These are phyloP conservation scores for Cicer pinnatifidum DNA, from an alignment of 306 rosid genomes.

Conservation along the genomic window DNA sequence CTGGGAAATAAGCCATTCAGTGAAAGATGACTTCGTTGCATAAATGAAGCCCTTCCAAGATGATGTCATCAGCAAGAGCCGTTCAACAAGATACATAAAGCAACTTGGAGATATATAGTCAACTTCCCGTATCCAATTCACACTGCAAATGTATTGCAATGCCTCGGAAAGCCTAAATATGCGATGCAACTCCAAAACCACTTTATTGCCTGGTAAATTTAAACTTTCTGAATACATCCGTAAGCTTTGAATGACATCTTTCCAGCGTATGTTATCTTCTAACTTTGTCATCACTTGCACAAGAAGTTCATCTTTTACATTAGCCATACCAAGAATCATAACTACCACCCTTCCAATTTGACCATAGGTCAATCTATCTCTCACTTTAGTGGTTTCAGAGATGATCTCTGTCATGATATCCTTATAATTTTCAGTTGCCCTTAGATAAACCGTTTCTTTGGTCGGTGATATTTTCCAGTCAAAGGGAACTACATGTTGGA, in stretches of 20 bases:
- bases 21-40: constrained; percentile 62
- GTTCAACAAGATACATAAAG: constrained; percentile 75
- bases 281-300: constrained; percentile 34
- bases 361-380: constrained; percentile 46
- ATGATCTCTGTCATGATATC: constrained; percentile 45
- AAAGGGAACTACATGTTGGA: constrained; percentile 45
- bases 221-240: constrained; percentile 9
- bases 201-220: not conserved
- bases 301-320: constrained; percentile 35
- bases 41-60: constrained; percentile 46
- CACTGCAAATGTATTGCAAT: constrained; percentile 47
- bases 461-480: constrained; percentile 53
- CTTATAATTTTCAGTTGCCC: constrained; percentile 47
- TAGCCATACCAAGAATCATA: constrained; percentile 56
- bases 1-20: constrained; percentile 65
- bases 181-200: constrained; percentile 1
- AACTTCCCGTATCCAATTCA: constrained; percentile 30
- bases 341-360: constrained; percentile 58
- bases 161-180: constrained; percentile 46
- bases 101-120: constrained; percentile 69
- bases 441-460: constrained; percentile 50
- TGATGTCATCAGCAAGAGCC: constrained; percentile 54
- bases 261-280: constrained; percentile 51
- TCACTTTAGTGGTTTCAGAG: constrained; percentile 32
- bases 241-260: constrained; percentile 49